Evolutionary conservation across 2,329 filamentous ascomycete species (phyloP).

Genomic region (Trichoderma sp.): DNA sequence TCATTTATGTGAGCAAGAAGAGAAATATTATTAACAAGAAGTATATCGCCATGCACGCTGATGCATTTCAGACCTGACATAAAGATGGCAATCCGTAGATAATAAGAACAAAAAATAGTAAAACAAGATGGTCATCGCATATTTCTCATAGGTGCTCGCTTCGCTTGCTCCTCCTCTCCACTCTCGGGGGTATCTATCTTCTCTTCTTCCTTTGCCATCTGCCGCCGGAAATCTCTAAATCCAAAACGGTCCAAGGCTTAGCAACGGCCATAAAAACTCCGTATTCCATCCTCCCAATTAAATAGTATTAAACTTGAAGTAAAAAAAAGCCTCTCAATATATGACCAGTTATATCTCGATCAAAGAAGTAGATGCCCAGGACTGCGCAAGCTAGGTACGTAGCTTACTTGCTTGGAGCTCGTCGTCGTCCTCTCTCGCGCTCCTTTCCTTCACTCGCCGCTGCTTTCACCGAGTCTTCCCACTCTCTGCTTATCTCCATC

Average conservation of each 20-base stretch:
- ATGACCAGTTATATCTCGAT: not conserved
- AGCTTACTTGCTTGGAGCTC: slow-evolving; percentile 26
- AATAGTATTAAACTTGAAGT: not conserved
- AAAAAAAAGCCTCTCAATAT: not conserved
- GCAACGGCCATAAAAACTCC: not conserved
- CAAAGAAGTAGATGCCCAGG: not conserved
- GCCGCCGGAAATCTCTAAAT: not conserved
- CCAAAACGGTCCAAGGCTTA: not conserved
- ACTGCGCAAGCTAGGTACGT: too few species aligned
- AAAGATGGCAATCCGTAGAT: not conserved
- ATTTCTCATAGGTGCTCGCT: not conserved
- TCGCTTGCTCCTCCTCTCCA: not conserved
- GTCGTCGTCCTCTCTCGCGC: slow-evolving; percentile 32
- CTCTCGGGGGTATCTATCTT: slow-evolving; percentile 3
- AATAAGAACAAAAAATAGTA: not conserved
- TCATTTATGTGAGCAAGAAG: not conserved
- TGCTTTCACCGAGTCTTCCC: slow-evolving; percentile 78
- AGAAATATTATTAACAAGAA: not conserved
- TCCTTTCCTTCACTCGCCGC: slow-evolving; percentile 45
- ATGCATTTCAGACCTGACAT: slow-evolving; percentile 2
- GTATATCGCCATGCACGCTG: not conserved
- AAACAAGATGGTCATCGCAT: not conserved
- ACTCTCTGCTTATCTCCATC: slow-evolving; percentile 90
- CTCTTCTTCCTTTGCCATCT: slow-evolving; percentile 5
- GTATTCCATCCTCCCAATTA: not conserved